Base-by-base conservation (phyloP, 2,329 filamentous ascomycete genomes). In the Pseudodiploospora longispora region DNA sequence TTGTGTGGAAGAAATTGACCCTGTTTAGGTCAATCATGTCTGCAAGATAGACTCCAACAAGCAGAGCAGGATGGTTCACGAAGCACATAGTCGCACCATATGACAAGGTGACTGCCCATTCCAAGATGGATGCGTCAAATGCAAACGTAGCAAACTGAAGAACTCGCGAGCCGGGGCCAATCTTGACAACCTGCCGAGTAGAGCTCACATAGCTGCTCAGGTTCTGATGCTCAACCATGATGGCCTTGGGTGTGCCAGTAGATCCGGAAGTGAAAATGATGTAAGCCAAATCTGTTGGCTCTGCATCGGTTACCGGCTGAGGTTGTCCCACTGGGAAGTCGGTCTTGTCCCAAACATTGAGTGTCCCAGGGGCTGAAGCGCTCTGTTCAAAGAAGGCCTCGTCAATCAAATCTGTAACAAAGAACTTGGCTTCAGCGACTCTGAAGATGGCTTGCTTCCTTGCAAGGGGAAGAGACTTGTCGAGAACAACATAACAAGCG, bases 81-180 rank as follows among this genome's bases (percentile, higher is more conserved):
- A 44, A 44, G 32, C 42, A 44, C 9, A 44, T 36, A 8, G 37
- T 36, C 9, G 19, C 19, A 36, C 42, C 42, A 29, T 30, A 44
- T 12, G 30, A 35, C 31, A 44, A 33, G 7, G 42, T 41, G n/a
- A 36, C 38, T 4, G 42, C 38, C 36, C 42, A 44, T 19, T 44
- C 42, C 37, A 44, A 28, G 27, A 44, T 27, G 12, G 42, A 44
- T 5, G 42, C 42, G 27, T 44, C 42, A 27, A 44, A 44, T 2
- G 38, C 42, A 36, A 44, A 44, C 10, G 42, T 19, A 4, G 38
- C 42, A 9, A 44, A 41, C 27, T 44, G 38, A 10, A 44, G 42
- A 9, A 44, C 38, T 28, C 42, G 42, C 19, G 42, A 44, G 5
- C 42, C 42, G 6, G 7, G 28, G 31, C 42, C 42, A 30, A 40